phyloP scores from a whole-genome alignment of 176 grass and related monocot species.

The Microstegium vimineum region DNA sequence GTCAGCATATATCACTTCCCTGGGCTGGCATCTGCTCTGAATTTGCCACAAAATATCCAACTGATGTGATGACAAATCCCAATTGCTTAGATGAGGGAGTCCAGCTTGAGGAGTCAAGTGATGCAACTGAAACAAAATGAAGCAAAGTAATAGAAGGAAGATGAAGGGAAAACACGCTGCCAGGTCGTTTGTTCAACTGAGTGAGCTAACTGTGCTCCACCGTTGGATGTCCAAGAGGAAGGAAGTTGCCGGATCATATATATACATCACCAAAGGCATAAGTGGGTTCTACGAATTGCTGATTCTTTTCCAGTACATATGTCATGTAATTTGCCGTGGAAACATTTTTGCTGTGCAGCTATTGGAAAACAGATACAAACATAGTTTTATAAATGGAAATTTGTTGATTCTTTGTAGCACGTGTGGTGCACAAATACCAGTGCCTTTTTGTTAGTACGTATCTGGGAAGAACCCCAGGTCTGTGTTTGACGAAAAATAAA shows the following conservation, averaged over 20 bases:
- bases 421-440: background rate
- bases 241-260: constrained; percentile 14
- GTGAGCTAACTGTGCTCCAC: constrained; percentile 26
- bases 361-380: background rate
- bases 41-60: too few species aligned
- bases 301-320: constrained; percentile 51
- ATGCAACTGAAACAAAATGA: too few species aligned
- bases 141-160: too few species aligned
- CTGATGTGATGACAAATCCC: too few species aligned
- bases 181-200: background rate
- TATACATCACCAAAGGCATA: background rate
- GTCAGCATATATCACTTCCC: too few species aligned
- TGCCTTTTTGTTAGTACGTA: background rate
- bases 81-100: too few species aligned
- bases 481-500: background rate
- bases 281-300: constrained; percentile 32
- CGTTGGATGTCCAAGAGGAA: background rate
- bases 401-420: constrained; percentile 11
- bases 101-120: too few species aligned
- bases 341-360: constrained; percentile 3
- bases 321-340: background rate
- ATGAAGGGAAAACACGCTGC: too few species aligned
- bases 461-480: background rate
- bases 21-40: too few species aligned
- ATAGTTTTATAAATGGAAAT: constrained; percentile 8